Conservation (phyloP, 805 yeast species). For the Monosporozyma servazzii region DNA sequence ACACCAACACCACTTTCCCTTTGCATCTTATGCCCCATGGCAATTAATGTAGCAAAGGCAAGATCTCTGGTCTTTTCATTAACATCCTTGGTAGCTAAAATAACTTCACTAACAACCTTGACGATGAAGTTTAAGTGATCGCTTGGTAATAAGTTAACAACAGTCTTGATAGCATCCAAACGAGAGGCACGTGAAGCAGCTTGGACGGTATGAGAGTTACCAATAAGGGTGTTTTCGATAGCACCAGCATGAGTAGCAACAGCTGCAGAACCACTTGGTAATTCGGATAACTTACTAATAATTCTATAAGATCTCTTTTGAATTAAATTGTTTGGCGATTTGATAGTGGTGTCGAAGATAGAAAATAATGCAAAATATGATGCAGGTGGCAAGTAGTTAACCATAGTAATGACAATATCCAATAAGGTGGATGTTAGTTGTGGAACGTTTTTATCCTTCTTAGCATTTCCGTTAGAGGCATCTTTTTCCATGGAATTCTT, state of each 20-base stretch:
- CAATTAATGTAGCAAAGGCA: constrained; percentile 64
- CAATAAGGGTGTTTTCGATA: constrained; percentile 51
- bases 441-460: constrained; percentile 21
- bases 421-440: constrained; percentile 72
- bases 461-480: constrained; percentile 18
- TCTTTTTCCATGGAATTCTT: constrained; percentile 66
- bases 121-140: constrained; percentile 71
- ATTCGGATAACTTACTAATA: constrained; percentile 58
- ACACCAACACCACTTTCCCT: constrained; percentile 48
- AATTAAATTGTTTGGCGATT: constrained; percentile 50
- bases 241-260: constrained; percentile 43
- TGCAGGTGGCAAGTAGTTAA: constrained; percentile 66
- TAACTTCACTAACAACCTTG: constrained; percentile 73
- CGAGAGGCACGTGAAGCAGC: constrained; percentile 72
- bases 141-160: constrained; percentile 55
- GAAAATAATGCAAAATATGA: constrained; percentile 66
- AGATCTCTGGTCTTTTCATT: constrained; percentile 85
- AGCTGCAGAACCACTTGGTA: constrained; percentile 52
- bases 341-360: constrained; percentile 65
- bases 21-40: constrained; percentile 71
- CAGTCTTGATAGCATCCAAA: constrained; percentile 52
- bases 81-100: constrained; percentile 80
- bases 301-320: constrained; percentile 89
- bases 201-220: constrained; percentile 39
- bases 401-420: constrained; percentile 83